These are phyloP conservation scores for Raffaelea ambrosiae DNA, from an alignment of 2,329 filamentous ascomycete genomes.

Conservation along the genomic window DNA sequence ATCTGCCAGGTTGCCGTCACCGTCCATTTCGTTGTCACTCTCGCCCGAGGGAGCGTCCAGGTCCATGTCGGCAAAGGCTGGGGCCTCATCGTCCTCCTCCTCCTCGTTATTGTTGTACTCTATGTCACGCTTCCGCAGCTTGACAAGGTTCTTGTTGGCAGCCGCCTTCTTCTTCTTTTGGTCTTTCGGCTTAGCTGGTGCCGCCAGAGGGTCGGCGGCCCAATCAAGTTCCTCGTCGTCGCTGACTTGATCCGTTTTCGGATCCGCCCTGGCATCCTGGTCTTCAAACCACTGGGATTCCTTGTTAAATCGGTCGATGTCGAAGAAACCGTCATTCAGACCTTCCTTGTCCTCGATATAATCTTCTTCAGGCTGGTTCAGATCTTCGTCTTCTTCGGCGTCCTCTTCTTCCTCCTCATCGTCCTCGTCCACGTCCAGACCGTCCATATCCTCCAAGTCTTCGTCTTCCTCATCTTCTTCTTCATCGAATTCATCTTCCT, in stretches of 20 bases:
- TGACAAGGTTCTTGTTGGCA: slow-evolving; percentile 9
- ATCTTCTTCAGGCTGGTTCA: slow-evolving; percentile 41
- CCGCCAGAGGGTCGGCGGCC: slow-evolving; percentile 64
- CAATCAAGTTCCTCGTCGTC: slow-evolving; percentile 78
- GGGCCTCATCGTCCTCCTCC: slow-evolving; percentile 55
- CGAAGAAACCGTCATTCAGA: slow-evolving; percentile 96
- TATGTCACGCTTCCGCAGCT: slow-evolving; percentile 11
- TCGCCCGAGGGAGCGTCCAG: slow-evolving; percentile 64
- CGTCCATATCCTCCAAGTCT: slow-evolving; percentile 24
- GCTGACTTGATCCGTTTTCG: slow-evolving; percentile 63
- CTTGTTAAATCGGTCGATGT: slow-evolving; percentile 94
- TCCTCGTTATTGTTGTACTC: slow-evolving; percentile 24
- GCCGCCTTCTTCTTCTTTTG: slow-evolving; percentile 21
- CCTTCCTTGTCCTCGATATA: slow-evolving; percentile 69
- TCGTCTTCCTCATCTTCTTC: slow-evolving; percentile 23
- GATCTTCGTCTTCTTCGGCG: slow-evolving; percentile 37
- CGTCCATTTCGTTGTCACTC: slow-evolving; percentile 53
- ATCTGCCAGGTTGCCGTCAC: slow-evolving; percentile 37
- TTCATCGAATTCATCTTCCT: slow-evolving; percentile 23
- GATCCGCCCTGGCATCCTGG: slow-evolving; percentile 70
- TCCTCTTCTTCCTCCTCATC: slow-evolving; percentile 27
- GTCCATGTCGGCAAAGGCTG: slow-evolving; percentile 71
- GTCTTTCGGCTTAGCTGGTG: slow-evolving; percentile 17
- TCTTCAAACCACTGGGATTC: slow-evolving; percentile 85
- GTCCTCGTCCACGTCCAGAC: slow-evolving; percentile 24